These are phyloP conservation scores for Claviceps quebecensis DNA, from an alignment of 2,329 filamentous ascomycete species.

Conservation along the genomic window DNA sequence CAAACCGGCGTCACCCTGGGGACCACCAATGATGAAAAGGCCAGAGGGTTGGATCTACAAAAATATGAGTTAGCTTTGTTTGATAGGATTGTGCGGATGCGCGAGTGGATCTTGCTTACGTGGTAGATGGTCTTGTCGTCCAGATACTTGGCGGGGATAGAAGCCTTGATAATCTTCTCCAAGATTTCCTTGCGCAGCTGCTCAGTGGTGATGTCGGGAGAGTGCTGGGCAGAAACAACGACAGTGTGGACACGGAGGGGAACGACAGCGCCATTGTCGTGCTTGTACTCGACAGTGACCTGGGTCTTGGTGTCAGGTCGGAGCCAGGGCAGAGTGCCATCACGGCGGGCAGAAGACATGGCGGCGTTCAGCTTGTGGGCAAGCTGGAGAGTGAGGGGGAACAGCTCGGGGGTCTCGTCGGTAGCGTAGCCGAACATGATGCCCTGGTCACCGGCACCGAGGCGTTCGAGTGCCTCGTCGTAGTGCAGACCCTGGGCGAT, in stretches of 20 bases:
- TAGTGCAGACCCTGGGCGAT: constrained; percentile 99
- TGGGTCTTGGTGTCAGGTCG: constrained; percentile 99
- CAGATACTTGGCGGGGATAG: constrained; percentile 84
- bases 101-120: constrained; percentile 33
- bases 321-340: constrained; percentile 84
- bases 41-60: constrained; percentile 85
- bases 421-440: constrained; percentile 99
- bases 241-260: constrained; percentile 91
- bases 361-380: constrained; percentile 95
- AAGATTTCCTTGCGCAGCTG: constrained; percentile 85
- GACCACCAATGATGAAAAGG: constrained; percentile 97
- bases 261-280: constrained; percentile 86
- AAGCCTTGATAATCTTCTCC: constrained; percentile 93
- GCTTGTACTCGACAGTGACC: constrained; percentile 96
- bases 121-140: constrained; percentile 93
- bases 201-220: constrained; percentile 76
- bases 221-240: constrained; percentile 92
- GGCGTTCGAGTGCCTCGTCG: constrained; percentile 91
- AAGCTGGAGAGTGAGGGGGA: constrained; percentile 85
- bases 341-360: constrained; percentile 78
- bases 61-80: background rate
- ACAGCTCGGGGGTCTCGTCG: constrained; percentile 94
- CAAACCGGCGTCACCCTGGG: constrained; percentile 95
- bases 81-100: too few species aligned
- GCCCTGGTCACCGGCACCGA: constrained; percentile 98